Conservation (phyloP, 306 rosid species). For the Castanea sativa region DNA sequence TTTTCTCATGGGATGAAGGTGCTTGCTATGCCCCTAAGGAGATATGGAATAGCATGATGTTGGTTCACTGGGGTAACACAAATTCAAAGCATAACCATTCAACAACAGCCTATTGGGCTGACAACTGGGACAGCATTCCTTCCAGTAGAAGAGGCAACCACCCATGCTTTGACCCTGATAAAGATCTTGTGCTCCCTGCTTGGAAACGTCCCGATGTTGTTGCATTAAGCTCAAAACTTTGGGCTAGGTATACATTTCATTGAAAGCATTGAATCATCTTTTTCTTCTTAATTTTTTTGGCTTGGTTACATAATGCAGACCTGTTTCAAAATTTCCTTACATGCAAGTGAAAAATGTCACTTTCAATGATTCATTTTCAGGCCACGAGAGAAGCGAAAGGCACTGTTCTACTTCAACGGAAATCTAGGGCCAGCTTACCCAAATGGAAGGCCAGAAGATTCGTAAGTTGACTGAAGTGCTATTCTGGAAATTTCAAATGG, state of each 20-base stretch:
- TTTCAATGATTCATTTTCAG: constrained; percentile 43
- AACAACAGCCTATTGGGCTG: constrained; percentile 96
- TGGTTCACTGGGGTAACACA: constrained; percentile 99
- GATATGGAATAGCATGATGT: constrained; percentile 97
- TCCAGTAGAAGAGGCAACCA: constrained; percentile 71
- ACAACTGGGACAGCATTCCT: constrained; percentile 77
- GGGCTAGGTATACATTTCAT: constrained; percentile 57
- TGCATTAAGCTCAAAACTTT: constrained; percentile 53
- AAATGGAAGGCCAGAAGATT: constrained; percentile 64
- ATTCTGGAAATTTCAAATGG: not conserved
- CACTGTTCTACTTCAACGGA: constrained; percentile 82
- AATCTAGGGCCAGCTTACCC: constrained; percentile 80
- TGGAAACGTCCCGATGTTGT: constrained; percentile 83
- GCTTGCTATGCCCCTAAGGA: constrained; percentile 99
- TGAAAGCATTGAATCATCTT: not conserved
- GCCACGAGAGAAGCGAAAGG: constrained; percentile 68
- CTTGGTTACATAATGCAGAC: not conserved
- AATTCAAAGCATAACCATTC: constrained; percentile 85
- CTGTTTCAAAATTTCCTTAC: constrained; percentile 3
- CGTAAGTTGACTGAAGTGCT: constrained; percentile 52
- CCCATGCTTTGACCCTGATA: constrained; percentile 89
- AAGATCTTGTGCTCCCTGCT: constrained; percentile 97
- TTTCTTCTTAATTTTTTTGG: not conserved
- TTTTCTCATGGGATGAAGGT: constrained; percentile 99
- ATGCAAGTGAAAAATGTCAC: constrained; percentile 10